These are phyloP conservation scores for Fusarium vanettenii DNA, from an alignment of 2,329 filamentous ascomycete species.

Conservation along the genomic window DNA sequence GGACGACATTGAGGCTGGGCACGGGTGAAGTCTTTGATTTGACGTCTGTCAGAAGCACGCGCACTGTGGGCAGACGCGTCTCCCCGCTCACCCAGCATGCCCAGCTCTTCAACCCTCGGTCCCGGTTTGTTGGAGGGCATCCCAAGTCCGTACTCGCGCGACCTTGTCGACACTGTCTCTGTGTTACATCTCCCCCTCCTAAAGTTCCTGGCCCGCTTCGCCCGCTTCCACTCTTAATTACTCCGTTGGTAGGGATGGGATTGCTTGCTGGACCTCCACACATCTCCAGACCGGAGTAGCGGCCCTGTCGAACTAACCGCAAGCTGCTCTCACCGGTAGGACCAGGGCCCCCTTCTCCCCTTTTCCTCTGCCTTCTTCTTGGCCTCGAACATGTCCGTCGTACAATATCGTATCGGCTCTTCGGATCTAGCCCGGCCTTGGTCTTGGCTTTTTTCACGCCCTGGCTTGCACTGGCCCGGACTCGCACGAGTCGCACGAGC, in stretches of 20 bases:
- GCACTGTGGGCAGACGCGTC: constrained; percentile 27
- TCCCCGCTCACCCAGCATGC: not conserved
- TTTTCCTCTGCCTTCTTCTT: constrained; percentile 19
- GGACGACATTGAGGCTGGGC: constrained; percentile 4
- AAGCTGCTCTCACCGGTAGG: constrained; percentile 28
- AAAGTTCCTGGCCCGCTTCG: constrained; percentile 38
- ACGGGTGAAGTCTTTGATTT: constrained; percentile 26
- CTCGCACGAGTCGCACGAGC: constrained; percentile 38
- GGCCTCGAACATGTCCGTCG: constrained; percentile 21
- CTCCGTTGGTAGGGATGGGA: constrained; percentile 31
- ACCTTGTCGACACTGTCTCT: constrained; percentile 24
- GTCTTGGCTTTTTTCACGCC: constrained; percentile 26
- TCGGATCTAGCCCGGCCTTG: constrained; percentile 35
- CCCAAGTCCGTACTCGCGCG: not conserved
- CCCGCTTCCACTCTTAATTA: constrained; percentile 23
- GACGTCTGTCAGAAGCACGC: constrained; percentile 9
- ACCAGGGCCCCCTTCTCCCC: constrained; percentile 24
- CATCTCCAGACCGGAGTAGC: constrained; percentile 37
- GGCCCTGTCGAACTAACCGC: constrained; percentile 28
- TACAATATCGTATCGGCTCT: constrained; percentile 39
- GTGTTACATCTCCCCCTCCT: constrained; percentile 41
- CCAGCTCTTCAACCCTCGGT: no score
- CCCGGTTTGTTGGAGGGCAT: not conserved
- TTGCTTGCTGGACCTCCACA: constrained; percentile 19
- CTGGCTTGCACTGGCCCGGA: constrained; percentile 34